Evolutionary conservation across 352 stramenopile genomes (phyloP), one percentile per base, ranked within the genome.

Genomic region (Blastocystis sp.): DNA sequence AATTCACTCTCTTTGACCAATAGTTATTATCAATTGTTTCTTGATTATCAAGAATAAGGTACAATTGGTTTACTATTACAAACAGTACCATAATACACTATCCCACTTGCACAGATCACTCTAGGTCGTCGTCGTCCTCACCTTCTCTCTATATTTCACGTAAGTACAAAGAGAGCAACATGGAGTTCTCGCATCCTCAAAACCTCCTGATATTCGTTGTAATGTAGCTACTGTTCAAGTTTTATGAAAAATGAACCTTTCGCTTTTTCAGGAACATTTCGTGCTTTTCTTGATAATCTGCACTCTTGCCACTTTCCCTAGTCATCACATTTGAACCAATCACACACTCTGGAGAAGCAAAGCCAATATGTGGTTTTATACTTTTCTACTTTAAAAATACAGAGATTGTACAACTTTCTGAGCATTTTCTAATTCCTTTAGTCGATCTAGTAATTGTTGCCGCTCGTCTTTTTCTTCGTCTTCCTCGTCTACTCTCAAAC

Each of bases 221-320:
- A 85, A 45, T 68, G 50, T 8, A 66, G 26, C 73, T 85, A 85
- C 11, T 9, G 1, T 13, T 66, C 8, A 68, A 0, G 9, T 20
- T n/a, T 11, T 20, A 43, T 8, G 3, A 39, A 13, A 11, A 3
- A 20, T 24, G 20, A 26, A 68, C 73, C 55, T 85, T 85, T 37
- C 73, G 30, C 47, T 85, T 85, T 43, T 85, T 85, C 73, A 85
- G 26, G 30, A 85, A 85, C 4, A 16, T 55, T 3, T 39, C 55
- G 26, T 85, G 73, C 45, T 68, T 66, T 24, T 68, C n/a, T 34
- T 66, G 43, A 16, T 64, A 56, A 11, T 66, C 63, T 7, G 41
- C 63, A 26, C 20, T 20, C 13, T 43, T 37, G 2, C 30, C 13
- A 16, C 20, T 50, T 68, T 69, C 45, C 30, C 3, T 3, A 18